Evolutionary conservation across 176 grass and related monocot genomes (phyloP).

Genomic region (Rhynchospora tenuis): DNA sequence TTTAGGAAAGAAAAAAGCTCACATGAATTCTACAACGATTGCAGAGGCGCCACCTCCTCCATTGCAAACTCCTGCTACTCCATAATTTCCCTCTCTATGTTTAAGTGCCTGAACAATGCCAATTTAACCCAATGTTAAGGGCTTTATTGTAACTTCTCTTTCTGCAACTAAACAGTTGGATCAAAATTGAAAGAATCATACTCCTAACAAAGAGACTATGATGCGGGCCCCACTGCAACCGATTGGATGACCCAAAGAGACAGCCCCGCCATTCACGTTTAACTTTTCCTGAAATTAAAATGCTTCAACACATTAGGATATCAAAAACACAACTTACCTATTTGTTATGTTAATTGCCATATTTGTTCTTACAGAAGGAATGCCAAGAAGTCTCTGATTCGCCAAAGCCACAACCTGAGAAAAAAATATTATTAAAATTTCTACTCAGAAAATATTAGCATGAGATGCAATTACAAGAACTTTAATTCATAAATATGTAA

Average conservation of each 20-base stretch:
- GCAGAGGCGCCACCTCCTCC: slow-evolving; percentile 88
- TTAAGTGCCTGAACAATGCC: slow-evolving; percentile 47
- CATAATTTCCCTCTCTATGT: slow-evolving; percentile 67
- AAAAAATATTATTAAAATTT: slow-evolving; percentile 19
- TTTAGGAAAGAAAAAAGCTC: slow-evolving; percentile 29
- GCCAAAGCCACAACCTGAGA: slow-evolving; percentile 79
- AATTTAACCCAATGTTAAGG: slow-evolving; percentile 12
- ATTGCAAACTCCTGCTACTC: slow-evolving; percentile 91
- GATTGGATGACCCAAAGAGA: slow-evolving; percentile 89
- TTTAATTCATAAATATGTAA: slow-evolving; percentile 1
- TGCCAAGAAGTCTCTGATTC: slow-evolving; percentile 86
- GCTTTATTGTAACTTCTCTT: not conserved
- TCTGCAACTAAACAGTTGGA: not conserved
- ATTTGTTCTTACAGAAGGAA: slow-evolving; percentile 57
- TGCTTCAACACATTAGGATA: not conserved
- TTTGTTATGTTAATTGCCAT: not conserved
- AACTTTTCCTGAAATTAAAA: slow-evolving; percentile 55
- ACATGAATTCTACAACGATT: slow-evolving; percentile 74
- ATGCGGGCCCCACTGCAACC: slow-evolving; percentile 93
- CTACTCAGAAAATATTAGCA: not conserved
- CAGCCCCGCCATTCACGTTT: slow-evolving; percentile 82
- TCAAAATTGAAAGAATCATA: slow-evolving; percentile 34
- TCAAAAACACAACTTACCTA: not conserved
- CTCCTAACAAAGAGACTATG: slow-evolving; percentile 83
- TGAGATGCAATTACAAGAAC: not conserved